Base-by-base conservation (phyloP, 768 basidiomycete species). In the Filobasidium wieringae region DNA sequence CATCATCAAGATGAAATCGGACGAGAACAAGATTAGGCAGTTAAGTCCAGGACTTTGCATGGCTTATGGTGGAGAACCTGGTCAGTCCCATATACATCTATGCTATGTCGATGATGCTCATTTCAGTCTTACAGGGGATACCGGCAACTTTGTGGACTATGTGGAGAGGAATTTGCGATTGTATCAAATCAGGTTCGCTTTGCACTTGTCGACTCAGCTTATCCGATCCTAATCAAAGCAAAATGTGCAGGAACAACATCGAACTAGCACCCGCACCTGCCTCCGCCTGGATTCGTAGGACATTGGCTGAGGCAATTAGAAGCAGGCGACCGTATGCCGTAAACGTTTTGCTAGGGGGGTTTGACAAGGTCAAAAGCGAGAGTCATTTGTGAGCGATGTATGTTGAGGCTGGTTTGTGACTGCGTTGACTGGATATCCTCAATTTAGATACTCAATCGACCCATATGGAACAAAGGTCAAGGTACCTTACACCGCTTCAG, bases 1-100 rank as follows among this genome's bases (percentile, higher is more conserved):
- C 31, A 88, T 99, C 75, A 84, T 97, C 71, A 93, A 91, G 77
- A 95, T 97, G 90, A 95, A 97, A 78, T 72, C 80, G 34, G 90
- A 95, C 75, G 87, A 88, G 77, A 92, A 97, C 79, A 96, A 97
- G 78, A 88, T 93, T 79, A 90, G 91, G 75, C 79, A 81, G 24
- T 80, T 99, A 40, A 84, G 88, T 61, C 84, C 90, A 26, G 88
- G 95, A 74, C 78, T 97, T 32, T 80, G 92, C 70, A 93, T 99
- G 90, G 84, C 90, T 0, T 89, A 85, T 74, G 88, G 88, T 63
- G 92, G 92, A 63, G 91, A 95, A 74, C 87, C 91, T 76, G 90
- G 90, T 83, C 58, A 55, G 79, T n/a, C 71, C 17, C 17, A 6
- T 27, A 7, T 4, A 40, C 15, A 9, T 7, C 6, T 26, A 22